These are phyloP conservation scores for Candida neerlandica DNA, from an alignment of 1,139 yeast species.

Conservation along the genomic window DNA sequence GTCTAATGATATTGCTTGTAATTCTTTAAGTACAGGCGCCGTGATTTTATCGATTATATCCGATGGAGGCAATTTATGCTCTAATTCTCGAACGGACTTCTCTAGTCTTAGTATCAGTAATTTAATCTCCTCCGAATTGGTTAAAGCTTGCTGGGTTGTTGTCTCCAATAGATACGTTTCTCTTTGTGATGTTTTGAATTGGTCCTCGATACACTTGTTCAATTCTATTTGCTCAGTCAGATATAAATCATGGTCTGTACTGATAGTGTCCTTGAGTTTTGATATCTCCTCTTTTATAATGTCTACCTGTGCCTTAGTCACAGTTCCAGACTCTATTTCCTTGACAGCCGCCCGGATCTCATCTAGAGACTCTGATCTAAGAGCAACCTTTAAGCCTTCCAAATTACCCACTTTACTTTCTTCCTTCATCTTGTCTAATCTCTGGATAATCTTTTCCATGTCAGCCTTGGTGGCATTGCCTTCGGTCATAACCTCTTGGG, in stretches of 20 bases:
- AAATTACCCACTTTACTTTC: too few relatives aligned
- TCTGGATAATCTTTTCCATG: conserved; percentile 24
- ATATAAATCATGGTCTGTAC: conserved; percentile 4
- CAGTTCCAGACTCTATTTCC: not conserved
- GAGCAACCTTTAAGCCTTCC: not conserved
- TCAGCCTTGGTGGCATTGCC: conserved; percentile 42
- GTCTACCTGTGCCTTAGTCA: not conserved
- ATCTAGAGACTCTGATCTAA: not conserved
- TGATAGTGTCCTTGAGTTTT: conserved; percentile 2
- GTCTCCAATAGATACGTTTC: not conserved
- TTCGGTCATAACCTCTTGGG: conserved; percentile 39
- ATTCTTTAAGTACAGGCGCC: conserved; percentile 29
- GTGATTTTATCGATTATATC: conserved; percentile 23
- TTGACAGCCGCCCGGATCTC: not conserved
- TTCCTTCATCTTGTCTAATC: conserved; percentile 18
- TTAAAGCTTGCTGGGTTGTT: not conserved
- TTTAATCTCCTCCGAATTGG: not conserved
- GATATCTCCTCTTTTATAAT: conserved; percentile 6
- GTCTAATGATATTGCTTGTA: conserved; percentile 28
- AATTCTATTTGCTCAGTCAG: conserved; percentile 2
- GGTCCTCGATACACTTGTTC: conserved; percentile 2
- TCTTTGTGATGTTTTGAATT: not conserved
- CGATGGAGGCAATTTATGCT: conserved; percentile 17
- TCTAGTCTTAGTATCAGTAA: not conserved
- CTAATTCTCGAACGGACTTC: not conserved